A percentile compares a stretch with the other conserved stretches of the same genome.
Evolutionary conservation across 208 protist genomes (phyloP).

Genomic region (Balamuthia mandrillaris): DNA sequence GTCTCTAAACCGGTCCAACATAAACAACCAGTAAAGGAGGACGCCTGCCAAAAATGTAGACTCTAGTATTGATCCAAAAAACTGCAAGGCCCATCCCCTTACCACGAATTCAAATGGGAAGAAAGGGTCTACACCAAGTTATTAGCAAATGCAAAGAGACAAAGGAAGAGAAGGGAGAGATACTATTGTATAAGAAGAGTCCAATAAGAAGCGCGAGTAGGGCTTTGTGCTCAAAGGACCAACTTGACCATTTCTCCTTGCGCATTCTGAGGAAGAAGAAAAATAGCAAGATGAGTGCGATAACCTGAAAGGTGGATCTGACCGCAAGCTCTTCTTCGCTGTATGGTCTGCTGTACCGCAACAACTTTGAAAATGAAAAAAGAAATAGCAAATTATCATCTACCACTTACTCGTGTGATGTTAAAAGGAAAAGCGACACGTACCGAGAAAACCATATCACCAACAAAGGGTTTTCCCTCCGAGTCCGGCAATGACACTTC

Average conservation of each 20-base stretch:
- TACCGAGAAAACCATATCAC: conserved; percentile 36
- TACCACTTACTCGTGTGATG: background rate
- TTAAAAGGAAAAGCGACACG: background rate
- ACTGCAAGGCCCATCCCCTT: conserved; percentile 22
- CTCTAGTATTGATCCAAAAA: background rate
- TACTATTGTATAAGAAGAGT: conserved; percentile 10
- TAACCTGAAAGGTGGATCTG: background rate
- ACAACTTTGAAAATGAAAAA: no score
- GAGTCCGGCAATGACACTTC: background rate
- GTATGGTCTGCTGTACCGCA: background rate
- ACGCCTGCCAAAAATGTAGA: background rate
- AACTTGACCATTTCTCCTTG: background rate
- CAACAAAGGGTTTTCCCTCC: background rate
- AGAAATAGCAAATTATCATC: background rate
- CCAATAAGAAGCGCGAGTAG: background rate
- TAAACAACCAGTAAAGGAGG: conserved; percentile 7
- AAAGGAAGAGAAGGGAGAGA: background rate
- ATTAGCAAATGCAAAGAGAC: background rate
- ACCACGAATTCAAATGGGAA: conserved; percentile 24
- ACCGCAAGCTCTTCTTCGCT: background rate
- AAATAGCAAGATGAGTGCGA: no score
- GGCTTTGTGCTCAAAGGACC: conserved; percentile 19
- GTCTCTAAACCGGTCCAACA: background rate
- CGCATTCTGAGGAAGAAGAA: background rate
- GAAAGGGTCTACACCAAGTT: background rate